Conservation (phyloP, 2,329 filamentous ascomycete genomes). For the Aureobasidium namibiae region DNA sequence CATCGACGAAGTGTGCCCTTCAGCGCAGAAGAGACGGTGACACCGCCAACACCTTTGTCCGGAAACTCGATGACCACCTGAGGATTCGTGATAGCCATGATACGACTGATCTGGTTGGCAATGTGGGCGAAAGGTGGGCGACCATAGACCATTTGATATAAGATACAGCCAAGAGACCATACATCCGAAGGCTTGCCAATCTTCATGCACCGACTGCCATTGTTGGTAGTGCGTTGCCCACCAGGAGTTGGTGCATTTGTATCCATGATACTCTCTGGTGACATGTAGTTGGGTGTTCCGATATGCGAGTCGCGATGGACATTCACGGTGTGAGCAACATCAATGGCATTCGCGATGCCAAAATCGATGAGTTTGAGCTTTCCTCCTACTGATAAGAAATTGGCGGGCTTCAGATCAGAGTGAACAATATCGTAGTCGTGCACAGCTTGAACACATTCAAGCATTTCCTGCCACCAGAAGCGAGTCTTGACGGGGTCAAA, state of each 20-base stretch:
- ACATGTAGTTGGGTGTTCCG: constrained; percentile 98
- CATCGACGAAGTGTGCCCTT: constrained; percentile 50
- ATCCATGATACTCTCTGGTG: constrained; percentile 85
- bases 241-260: constrained; percentile 53
- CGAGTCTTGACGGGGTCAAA: constrained; percentile 87
- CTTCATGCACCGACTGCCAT: constrained; percentile 57
- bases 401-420: constrained; percentile 92
- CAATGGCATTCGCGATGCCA: constrained; percentile 94
- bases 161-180: constrained; percentile 91
- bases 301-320: constrained; percentile 93
- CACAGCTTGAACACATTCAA: constrained; percentile 85
- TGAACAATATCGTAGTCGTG: constrained; percentile 90
- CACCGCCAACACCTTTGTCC: constrained; percentile 57
- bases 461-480: constrained; percentile 99
- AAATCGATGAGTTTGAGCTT: constrained; percentile 95
- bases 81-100: constrained; percentile 78
- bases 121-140: constrained; percentile 92
- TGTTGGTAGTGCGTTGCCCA: constrained; percentile 28
- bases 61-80: constrained; percentile 66
- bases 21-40: constrained; percentile 46
- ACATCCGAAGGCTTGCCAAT: constrained; percentile 92
- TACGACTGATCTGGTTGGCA: constrained; percentile 73
- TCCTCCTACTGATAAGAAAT: constrained; percentile 88
- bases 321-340: constrained; percentile 91
- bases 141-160: constrained; percentile 98